These are phyloP conservation scores for Arthrobotrys megalospora DNA, from an alignment of 2,329 filamentous ascomycete species.

Conservation along the genomic window DNA sequence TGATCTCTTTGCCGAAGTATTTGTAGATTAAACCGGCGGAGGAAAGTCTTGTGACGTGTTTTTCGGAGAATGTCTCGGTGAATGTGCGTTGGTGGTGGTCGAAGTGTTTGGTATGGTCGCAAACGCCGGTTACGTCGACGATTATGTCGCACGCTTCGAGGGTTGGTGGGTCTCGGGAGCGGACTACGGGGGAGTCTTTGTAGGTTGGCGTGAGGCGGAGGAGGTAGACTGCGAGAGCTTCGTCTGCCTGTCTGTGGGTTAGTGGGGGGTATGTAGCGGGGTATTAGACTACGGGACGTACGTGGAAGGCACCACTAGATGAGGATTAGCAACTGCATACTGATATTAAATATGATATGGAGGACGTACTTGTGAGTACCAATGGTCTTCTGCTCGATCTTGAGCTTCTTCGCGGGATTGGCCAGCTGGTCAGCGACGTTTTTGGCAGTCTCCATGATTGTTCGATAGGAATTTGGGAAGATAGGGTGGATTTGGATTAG, in stretches of 20 bases:
- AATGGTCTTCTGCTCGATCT: constrained; percentile 79
- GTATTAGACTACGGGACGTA: constrained; percentile 30
- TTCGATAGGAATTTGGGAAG: not conserved
- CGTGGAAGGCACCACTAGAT: constrained; percentile 82
- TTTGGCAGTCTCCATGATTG: constrained; percentile 51
- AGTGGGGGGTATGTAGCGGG: constrained; percentile 7
- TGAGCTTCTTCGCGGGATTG: constrained; percentile 80
- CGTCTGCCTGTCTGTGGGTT: constrained; percentile 76
- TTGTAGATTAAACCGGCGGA: constrained; percentile 95
- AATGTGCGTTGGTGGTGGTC: constrained; percentile 99
- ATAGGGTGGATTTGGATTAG: not conserved
- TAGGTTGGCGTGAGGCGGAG: constrained; percentile 90
- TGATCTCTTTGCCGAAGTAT: constrained; percentile 90
- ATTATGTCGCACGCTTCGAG: constrained; percentile 91
- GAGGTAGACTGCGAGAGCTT: constrained; percentile 96
- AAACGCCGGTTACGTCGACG: constrained; percentile 97
- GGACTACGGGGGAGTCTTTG: constrained; percentile 79
- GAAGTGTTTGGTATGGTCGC: constrained; percentile 85
- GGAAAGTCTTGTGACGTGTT: constrained; percentile 87
- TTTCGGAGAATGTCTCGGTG: constrained; percentile 82
- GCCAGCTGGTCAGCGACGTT: constrained; percentile 38
- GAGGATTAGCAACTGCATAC: constrained; percentile 11
- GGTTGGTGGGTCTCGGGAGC: constrained; percentile 85
- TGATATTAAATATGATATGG: constrained; percentile 32
- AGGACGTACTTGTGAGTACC: constrained; percentile 85